Evolutionary conservation across 2,329 filamentous ascomycete species (phyloP).

Genomic region (Sporothrix euskadiensis): DNA sequence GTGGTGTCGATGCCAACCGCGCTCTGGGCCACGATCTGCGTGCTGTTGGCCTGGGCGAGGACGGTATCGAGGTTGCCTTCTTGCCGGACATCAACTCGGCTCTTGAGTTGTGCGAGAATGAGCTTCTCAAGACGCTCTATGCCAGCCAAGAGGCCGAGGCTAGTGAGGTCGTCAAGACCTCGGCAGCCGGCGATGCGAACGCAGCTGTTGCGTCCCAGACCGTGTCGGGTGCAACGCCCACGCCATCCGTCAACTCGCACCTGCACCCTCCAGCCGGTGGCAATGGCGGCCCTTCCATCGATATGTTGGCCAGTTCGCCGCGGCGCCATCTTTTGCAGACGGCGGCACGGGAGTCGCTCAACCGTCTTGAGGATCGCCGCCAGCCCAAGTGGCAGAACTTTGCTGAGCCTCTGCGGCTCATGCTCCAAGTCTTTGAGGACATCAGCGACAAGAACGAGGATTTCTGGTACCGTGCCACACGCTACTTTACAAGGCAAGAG

Average conservation of each 20-base stretch:
- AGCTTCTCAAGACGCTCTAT: conserved; percentile 80
- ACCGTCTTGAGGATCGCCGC: conserved; percentile 60
- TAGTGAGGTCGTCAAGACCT: conserved; percentile 34
- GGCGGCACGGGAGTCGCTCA: conserved; percentile 74
- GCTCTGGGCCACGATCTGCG: conserved; percentile 76
- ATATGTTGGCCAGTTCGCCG: conserved; percentile 70
- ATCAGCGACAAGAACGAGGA: conserved; percentile 85
- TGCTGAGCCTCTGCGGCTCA: conserved; percentile 84
- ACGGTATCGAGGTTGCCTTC: conserved; percentile 72
- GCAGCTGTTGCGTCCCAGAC: background rate
- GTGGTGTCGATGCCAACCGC: conserved; percentile 74
- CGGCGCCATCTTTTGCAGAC: conserved; percentile 74
- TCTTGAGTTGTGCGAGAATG: conserved; percentile 92
- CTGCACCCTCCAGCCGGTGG: conserved; percentile 6
- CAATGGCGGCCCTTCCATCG: conserved; percentile 37
- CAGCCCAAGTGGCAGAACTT: conserved; percentile 78
- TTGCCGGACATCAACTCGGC: conserved; percentile 91
- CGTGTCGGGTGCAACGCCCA: background rate
- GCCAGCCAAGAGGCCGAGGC: conserved; percentile 63
- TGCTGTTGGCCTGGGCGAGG: conserved; percentile 77
- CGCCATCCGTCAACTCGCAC: background rate
- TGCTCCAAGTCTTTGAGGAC: conserved; percentile 93
- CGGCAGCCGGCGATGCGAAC: background rate
- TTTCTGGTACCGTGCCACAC: conserved; percentile 83
- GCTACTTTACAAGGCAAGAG: conserved; percentile 72